Evolutionary conservation across 225 moss, liverwort and hornwort genomes (phyloP).

Genomic region (Straminergon stramineum): DNA sequence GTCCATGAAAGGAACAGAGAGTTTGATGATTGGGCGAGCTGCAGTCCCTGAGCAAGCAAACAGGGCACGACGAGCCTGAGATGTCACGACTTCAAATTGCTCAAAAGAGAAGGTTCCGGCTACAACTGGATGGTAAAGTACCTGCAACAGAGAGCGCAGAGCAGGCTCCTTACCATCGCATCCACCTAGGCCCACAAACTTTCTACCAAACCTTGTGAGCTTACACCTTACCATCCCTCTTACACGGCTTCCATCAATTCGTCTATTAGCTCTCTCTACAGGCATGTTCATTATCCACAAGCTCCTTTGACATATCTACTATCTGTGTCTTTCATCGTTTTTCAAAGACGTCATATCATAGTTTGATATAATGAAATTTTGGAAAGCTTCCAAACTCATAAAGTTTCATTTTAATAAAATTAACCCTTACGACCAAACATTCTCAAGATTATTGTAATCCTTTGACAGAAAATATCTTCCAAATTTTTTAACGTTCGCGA

Average conservation of each 20-base stretch:
- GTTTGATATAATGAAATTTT: neutral
- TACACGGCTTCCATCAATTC: constrained; percentile 13
- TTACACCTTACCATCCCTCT: constrained; percentile 9
- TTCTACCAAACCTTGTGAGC: constrained; percentile 6
- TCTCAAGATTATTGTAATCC: neutral
- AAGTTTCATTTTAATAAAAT: neutral
- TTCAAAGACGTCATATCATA: neutral
- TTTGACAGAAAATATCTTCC: no score
- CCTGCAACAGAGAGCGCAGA: constrained; percentile 92
- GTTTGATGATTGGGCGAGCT: constrained; percentile 64
- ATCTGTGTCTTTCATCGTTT: neutral
- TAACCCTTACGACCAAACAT: neutral
- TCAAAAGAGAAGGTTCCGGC: constrained; percentile 89
- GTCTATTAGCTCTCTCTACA: neutral
- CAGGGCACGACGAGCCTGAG: constrained; percentile 88
- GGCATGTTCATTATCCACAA: neutral
- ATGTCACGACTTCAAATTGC: constrained; percentile 95
- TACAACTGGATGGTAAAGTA: constrained; percentile 92
- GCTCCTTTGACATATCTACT: neutral
- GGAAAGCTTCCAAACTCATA: neutral
- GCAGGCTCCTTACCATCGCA: constrained; percentile 71
- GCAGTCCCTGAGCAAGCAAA: constrained; percentile 99
- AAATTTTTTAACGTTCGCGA: neutral
- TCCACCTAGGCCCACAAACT: constrained; percentile 30
- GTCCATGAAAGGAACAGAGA: constrained; percentile 77